Evolutionary conservation across 2,329 filamentous ascomycete genomes (phyloP), one percentile per base, ranked within the genome.

Genomic region (Nemania sp.): DNA sequence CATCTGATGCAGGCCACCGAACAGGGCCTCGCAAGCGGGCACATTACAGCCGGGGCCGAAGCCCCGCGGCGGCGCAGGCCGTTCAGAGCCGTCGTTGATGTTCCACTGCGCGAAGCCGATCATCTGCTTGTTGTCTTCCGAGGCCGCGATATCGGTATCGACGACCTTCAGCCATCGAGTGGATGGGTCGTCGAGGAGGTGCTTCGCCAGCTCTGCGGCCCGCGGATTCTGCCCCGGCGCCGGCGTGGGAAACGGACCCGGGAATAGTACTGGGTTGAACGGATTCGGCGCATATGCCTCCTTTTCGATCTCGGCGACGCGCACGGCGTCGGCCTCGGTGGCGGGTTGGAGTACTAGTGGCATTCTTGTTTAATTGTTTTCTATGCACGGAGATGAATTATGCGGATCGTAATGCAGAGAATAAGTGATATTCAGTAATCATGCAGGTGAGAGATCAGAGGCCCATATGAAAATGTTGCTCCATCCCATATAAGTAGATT

Each of bases 281-380:
- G 67, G 59, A 34, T 65, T 71, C 7, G 64, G 61, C 1, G 62
- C 66, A 52, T 75, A 75, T 15, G 75, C 75, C 3, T 55, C 61
- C 14, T 42, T 56, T 60, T 77, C 75, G 37, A 77, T 73, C 42
- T 69, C 63, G 15, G 67, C 66, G 28, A 68, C 62, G 23, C 71
- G 72, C 23, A 51, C 48, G 17, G 70, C 70, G 60, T 77, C 75
- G 31, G 65, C 65, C 36, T 66, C 68, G 5, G 59, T 68, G 15
- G 72, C 72, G 19, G 64, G 61, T 7, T 68, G 61, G 12, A 75
- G 59, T 61, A 70, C 57, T 22, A 77, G 72, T 37, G 70, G 66
- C 75, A 77, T 77, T 11, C 61, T 49, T 23, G 37, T 17, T 6
- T n/a, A n/a, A n/a, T n/a, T n/a, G n/a, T n/a, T n/a, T n/a, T n/a